Conservation (phyloP, 352 stramenopile species). For the Phytopythium mirpurense region DNA sequence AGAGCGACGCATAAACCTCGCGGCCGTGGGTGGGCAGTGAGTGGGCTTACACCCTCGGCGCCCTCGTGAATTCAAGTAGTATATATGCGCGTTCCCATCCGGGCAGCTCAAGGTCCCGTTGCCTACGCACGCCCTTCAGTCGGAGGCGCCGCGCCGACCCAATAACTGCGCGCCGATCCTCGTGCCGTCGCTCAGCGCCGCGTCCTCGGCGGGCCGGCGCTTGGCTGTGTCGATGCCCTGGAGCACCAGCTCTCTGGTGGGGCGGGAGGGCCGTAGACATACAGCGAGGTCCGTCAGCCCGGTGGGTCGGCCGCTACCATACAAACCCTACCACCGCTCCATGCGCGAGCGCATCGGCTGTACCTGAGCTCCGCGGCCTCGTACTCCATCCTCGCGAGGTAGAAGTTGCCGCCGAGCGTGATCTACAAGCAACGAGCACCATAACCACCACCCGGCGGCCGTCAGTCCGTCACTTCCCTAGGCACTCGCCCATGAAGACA, state of each 20-base stretch:
- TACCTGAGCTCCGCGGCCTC: constrained; percentile 42
- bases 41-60: no score
- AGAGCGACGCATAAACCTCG: constrained; percentile 3
- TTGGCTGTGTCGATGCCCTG: constrained; percentile 26
- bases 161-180: constrained; percentile 1
- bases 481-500: no score
- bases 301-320: no score
- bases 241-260: constrained; percentile 6
- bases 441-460: no score
- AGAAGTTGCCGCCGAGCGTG: constrained; percentile 56
- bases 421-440: constrained; percentile 11
- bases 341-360: background rate
- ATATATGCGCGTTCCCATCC: background rate
- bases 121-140: no score
- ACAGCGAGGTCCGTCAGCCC: no score
- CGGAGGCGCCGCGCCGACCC: background rate
- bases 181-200: constrained; percentile 7
- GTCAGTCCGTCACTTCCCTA: no score
- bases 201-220: constrained; percentile 7
- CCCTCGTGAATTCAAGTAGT: background rate
- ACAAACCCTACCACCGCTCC: background rate
- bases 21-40: no score
- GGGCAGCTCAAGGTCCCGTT: no score
- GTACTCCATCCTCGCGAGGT: constrained; percentile 58
- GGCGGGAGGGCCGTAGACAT: no score